Percentiles rank a stretch among this genome's conserved stretches.
phyloP scores from a whole-genome alignment of 1,284 basidiomycete genomes.

The Xerocomus nothofagi region DNA sequence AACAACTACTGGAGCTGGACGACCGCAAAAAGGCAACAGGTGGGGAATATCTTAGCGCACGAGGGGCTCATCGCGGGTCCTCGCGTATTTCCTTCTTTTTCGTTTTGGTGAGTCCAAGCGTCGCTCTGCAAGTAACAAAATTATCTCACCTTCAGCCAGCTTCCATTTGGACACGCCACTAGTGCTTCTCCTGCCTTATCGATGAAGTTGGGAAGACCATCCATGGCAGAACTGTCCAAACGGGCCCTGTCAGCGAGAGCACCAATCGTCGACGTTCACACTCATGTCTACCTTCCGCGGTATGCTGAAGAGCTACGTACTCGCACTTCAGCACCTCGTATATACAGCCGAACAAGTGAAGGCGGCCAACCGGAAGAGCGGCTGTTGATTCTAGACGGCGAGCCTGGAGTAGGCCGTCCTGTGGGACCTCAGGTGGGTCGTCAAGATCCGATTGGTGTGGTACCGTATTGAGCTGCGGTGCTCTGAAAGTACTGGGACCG shows the following conservation, averaged over 20 bases:
- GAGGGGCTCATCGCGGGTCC: slow-evolving; percentile 13
- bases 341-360: slow-evolving; percentile 51
- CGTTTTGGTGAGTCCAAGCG: slow-evolving; percentile 6
- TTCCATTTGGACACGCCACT: slow-evolving; percentile 20
- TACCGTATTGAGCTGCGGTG: slow-evolving; percentile 32
- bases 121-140: slow-evolving; percentile 14
- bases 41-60: background rate
- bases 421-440: slow-evolving; percentile 55
- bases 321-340: slow-evolving; percentile 63
- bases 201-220: slow-evolving; percentile 28
- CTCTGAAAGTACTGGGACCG: slow-evolving; percentile 74
- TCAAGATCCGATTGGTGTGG: background rate
- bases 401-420: slow-evolving; percentile 72
- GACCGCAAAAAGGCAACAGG: slow-evolving; percentile 1
- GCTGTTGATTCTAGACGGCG: slow-evolving; percentile 72
- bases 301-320: slow-evolving; percentile 66
- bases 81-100: background rate
- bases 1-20: background rate
- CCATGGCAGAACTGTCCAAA: slow-evolving; percentile 28
- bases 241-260: slow-evolving; percentile 17
- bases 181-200: slow-evolving; percentile 24
- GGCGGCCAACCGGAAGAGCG: slow-evolving; percentile 58
- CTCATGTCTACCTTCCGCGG: slow-evolving; percentile 78
- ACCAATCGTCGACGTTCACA: slow-evolving; percentile 75
- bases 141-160: slow-evolving; percentile 22